A percentile compares a stretch with the other conserved stretches of the same genome.
Conservation (phyloP, 2,329 filamentous ascomycete genomes). For the Byssochlamys sp. region DNA sequence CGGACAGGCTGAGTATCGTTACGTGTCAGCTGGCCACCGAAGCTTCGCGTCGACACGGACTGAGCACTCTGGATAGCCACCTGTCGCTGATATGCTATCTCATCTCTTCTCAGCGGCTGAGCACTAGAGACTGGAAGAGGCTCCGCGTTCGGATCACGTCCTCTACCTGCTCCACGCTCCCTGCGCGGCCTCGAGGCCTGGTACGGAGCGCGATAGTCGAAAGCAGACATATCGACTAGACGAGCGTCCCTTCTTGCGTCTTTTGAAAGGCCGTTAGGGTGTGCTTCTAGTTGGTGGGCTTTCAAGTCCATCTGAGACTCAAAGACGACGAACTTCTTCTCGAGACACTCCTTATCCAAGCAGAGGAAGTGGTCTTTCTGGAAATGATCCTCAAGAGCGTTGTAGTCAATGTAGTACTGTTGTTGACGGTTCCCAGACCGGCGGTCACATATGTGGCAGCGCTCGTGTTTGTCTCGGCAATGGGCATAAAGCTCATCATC, state of each 20-base stretch:
- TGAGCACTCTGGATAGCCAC: conserved; percentile 84
- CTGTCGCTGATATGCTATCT: conserved; percentile 83
- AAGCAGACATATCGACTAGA: conserved; percentile 74
- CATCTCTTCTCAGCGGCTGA: conserved; percentile 71
- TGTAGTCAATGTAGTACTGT: conserved; percentile 86
- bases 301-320: conserved; percentile 90
- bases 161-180: conserved; percentile 52
- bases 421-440: conserved; percentile 54
- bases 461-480: conserved; percentile 86
- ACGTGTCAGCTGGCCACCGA: conserved; percentile 72
- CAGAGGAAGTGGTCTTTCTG: conserved; percentile 79
- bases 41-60: conserved; percentile 66
- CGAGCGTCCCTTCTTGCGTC: conserved; percentile 74
- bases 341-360: conserved; percentile 72
- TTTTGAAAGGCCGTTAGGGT: conserved; percentile 71
- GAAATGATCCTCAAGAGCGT: conserved; percentile 78
- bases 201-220: conserved; percentile 69
- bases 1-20: conserved; percentile 38
- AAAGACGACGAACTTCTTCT: conserved; percentile 97
- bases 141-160: conserved; percentile 79
- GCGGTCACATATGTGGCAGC: conserved; percentile 87
- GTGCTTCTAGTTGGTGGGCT: conserved; percentile 76
- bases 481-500: conserved; percentile 91
- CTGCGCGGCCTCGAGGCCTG: conserved; percentile 51
- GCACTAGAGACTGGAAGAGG: conserved; percentile 65